Conservation (phyloP, 345 rosid genomes). For the Moricandia arvensis region DNA sequence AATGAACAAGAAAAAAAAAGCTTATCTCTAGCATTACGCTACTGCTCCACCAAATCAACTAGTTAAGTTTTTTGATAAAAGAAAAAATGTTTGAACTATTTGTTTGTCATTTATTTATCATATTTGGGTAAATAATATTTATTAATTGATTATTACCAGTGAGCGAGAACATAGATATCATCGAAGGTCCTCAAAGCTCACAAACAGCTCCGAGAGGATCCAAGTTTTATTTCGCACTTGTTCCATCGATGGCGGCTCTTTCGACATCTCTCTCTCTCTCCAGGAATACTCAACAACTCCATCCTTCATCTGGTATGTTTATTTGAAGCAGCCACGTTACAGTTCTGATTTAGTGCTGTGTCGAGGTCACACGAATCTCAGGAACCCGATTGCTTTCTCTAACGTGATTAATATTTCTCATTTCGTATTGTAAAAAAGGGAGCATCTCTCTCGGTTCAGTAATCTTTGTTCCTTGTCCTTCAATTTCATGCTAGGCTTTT, state of each 20-base stretch:
- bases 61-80: no score
- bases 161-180: constrained; percentile 27
- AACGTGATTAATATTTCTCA: not conserved
- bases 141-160: constrained; percentile 4
- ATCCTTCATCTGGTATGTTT: constrained; percentile 42
- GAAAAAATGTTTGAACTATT: no score
- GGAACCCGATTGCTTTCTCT: not conserved
- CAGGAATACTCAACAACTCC: constrained; percentile 33
- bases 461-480: not conserved
- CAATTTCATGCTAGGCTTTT: constrained; percentile 38
- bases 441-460: not conserved
- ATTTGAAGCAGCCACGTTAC: not conserved
- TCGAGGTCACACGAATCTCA: not conserved
- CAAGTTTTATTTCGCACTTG: not conserved
- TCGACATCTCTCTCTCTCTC: constrained; percentile 52
- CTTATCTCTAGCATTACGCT: no score
- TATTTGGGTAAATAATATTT: not conserved
- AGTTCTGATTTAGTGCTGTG: not conserved
- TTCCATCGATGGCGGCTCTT: constrained; percentile 49
- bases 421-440: not conserved
- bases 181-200: constrained; percentile 20
- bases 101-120: no score
- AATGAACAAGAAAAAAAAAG: no score
- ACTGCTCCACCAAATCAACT: no score
- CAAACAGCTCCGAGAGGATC: constrained; percentile 13